Evolutionary conservation across 2,329 filamentous ascomycete genomes (phyloP), one percentile per base, ranked within the genome.

Genomic region (Trichophyton benhamiae): DNA sequence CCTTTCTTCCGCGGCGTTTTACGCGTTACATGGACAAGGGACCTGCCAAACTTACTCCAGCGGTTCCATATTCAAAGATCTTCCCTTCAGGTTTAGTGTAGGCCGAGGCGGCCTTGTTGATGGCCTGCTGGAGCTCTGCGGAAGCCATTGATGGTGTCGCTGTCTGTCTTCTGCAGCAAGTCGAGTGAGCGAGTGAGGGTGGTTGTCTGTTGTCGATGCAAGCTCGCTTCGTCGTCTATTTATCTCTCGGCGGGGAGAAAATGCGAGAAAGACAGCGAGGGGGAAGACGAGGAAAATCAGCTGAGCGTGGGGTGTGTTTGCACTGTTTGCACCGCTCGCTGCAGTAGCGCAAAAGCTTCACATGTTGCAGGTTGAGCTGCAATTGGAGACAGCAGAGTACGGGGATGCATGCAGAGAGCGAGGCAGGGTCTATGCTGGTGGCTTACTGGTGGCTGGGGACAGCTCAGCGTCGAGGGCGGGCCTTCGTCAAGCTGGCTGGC

Each of bases 61-160:
- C 82, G 63, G 82, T 84, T 66, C 82, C 82, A 77, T 84, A 84
- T 63, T 79, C 75, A 70, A 83, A 84, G 61, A 77, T 75, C 67
- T 71, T 76, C 62, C 76, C 78, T 58, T 75, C 72, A 9, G 78
- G 78, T 70, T 80, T 80, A 20, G 73, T 72, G 68, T 80, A 80
- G 63, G 77, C 76, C 61, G 72, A 70, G 48, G 77, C 79, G 60
- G 77, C 78, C 64, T 78, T 72, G 58, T 73, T 67, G 68, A 82
- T 77, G 58, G 75, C 75, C 67, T 77, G 69, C 61, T 75, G 74
- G 49, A 77, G 65, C 65, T 69, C 72, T 61, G 72, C 69, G 64
- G 74, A 76, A 66, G 74, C 74, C 74, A 76, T 76, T 69, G 68
- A 68, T 33, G 70, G 71, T 67, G 36, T 25, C 4, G 15, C n/a